Evolutionary conservation across 306 rosid genomes (phyloP), one percentile per base, ranked within the genome.

Genomic region (Cucurbita argyrosperma): DNA sequence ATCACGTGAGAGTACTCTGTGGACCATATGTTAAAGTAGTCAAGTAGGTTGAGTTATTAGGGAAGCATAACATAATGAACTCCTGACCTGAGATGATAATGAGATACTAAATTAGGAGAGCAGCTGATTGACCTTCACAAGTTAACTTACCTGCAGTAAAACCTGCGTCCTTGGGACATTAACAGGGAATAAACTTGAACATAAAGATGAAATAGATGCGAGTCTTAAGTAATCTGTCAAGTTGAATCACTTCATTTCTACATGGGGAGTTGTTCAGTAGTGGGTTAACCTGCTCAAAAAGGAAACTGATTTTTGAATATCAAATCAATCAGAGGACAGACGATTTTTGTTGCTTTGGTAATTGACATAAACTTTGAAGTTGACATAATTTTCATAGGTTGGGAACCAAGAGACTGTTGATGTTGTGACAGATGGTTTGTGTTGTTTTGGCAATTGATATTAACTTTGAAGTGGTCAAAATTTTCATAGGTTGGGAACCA

Each of bases 321-420:
- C 67, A 64, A 40, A 40, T n/a, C 50, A 40, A 64, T 64, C 52
- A 40, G 52, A 42, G 71, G 16, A 42, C 43, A 67, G 43, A 47
- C 4, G 57, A 21, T 46, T 47, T 14, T 30, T 74, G 37, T 13
- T 43, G 67, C 40, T 73, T 73, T 58, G 53, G 55, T 13, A 43
- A 74, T 55, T 70, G 46, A 14, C 57, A 43, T 57, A 53, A 23
- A 74, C 51, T 75, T 46, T 75, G 18, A 39, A 51, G 59, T 50
- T 58, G 58, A 19, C 61, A 26, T 5, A 46, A 71, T 23, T 76
- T 62, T 26, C 62, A 50, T 65, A 88, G 90, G 93, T 88, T 67
- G 80, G 78, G 56, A 84, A 77, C 70, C 93, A 88, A 82, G 93
- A 88, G 80, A 80, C 84, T 30, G 58, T 86, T 61, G 88, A 88